Base-by-base conservation (phyloP, 2,329 filamentous ascomycete genomes). In the Ilyonectria robusta region DNA sequence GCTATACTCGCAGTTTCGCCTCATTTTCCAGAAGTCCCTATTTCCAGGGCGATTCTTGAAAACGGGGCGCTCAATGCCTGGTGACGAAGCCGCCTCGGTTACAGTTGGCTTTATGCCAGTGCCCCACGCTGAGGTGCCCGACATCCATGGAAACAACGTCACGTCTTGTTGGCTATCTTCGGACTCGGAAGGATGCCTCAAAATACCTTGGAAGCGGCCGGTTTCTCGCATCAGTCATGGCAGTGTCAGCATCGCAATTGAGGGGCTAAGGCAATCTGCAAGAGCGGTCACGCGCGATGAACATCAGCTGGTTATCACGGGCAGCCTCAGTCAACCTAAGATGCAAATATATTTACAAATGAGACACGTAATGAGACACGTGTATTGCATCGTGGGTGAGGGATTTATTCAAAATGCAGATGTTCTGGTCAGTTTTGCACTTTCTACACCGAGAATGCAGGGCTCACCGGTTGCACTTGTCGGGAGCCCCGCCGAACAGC, bases 391-490 rank as follows among this genome's bases (percentile, higher is more conserved):
- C 2, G 8, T 9, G 10, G 29, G 31, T 33, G 29, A 21, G 50
- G 31, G 29, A 35, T 53, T 53, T 53, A 5, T 19, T 13, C 50
- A 53, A 53, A 35, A 53, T 53, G 31, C 50, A 37, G 21, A 21
- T 53, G 40, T n/a, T 17, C n/a, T 31, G 9, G 19, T 53, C 11
- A 15, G 9, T 35, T 21, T 33, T 35, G 50, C 29, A 51, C 48
- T 51, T 51, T 29, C 7, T n/a, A 33, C 15, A n/a, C 11, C 6
- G 50, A 53, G 7, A 33, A 31, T 19, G 23, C 50, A 33, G 35
- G 50, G 50, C 50, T 53, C 21, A 53, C 31, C 19, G n/a, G n/a
- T 53, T 21, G 19, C n/a, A 19, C 21, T 21, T 6, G 19, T 21
- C 9, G 19, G 9, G 6, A 21, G 9, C 19, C 19, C 13, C n/a